phyloP scores from a whole-genome alignment of 202 grass and related monocot genomes.

The Cymbopogon flexuosus region DNA sequence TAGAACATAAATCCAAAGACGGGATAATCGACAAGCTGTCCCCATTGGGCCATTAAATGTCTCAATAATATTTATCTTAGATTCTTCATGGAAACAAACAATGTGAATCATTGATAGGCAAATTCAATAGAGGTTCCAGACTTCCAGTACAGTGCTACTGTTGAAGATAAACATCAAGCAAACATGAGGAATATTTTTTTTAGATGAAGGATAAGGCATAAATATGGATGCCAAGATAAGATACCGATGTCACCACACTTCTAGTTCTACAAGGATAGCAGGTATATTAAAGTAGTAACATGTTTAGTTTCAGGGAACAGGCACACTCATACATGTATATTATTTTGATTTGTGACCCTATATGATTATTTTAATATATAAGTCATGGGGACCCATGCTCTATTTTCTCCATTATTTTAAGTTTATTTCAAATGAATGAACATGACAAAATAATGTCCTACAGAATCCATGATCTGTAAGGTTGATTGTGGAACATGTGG shows the following conservation, averaged over 20 bases:
- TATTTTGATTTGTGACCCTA: neutral
- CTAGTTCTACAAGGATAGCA: neutral
- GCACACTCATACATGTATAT: neutral
- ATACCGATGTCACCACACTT: neutral
- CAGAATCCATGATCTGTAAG: neutral
- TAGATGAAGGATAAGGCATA: neutral
- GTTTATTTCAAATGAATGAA: slow-evolving; percentile 8
- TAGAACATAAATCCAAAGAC: slow-evolving; percentile 22
- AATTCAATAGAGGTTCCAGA: neutral
- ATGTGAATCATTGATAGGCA: slow-evolving; percentile 1
- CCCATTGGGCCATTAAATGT: neutral
- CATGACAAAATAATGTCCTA: neutral
- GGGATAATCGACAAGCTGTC: slow-evolving; percentile 5
- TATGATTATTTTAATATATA: neutral
- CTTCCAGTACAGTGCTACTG: slow-evolving; percentile 25
- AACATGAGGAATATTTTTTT: neutral
- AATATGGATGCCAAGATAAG: slow-evolving; percentile 1
- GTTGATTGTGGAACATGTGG: neutral
- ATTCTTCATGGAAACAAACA: slow-evolving; percentile 5
- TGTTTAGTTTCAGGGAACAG: slow-evolving; percentile 17
- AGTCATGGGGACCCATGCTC: neutral
- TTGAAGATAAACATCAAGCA: slow-evolving; percentile 20
- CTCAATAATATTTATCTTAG: neutral
- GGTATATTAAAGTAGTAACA: neutral
- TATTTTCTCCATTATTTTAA: neutral